These are phyloP conservation scores for Tricholoma saponaceum DNA, from an alignment of 768 basidiomycete species.

Conservation along the genomic window DNA sequence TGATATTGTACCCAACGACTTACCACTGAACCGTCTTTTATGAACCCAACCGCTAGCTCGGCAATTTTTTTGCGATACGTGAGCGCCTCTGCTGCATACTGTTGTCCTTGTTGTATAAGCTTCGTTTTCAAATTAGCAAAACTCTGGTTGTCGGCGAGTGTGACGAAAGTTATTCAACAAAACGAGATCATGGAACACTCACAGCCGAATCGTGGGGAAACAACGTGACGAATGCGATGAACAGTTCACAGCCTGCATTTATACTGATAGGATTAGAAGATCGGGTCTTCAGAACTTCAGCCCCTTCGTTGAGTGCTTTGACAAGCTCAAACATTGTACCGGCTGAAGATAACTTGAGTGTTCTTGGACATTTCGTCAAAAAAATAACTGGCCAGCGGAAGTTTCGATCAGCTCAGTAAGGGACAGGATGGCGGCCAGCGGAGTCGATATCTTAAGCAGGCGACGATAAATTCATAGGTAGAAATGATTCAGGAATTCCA, in stretches of 20 bases:
- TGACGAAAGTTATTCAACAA: conserved; percentile 4
- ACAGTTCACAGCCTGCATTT: conserved; percentile 87
- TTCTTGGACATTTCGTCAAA: conserved; percentile 1
- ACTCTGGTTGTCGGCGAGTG: conserved; percentile 42
- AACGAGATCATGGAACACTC: conserved; percentile 26
- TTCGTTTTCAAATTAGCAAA: conserved; percentile 82
- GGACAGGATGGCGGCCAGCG: conserved; percentile 85
- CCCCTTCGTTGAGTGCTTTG: conserved; percentile 74
- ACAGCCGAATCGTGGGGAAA: conserved; percentile 82
- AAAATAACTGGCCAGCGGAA: conserved; percentile 58
- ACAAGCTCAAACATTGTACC: conserved; percentile 94
- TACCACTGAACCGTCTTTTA: conserved; percentile 92
- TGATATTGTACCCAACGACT: conserved; percentile 14
- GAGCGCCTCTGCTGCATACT: conserved; percentile 74
- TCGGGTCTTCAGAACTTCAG: conserved; percentile 55
- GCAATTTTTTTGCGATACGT: conserved; percentile 90
- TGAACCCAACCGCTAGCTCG: conserved; percentile 83
- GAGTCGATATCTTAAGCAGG: conserved; percentile 60
- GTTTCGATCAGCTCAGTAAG: conserved; percentile 77
- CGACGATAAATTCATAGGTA: not conserved
- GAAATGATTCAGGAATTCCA: not conserved
- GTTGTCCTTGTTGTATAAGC: conserved; percentile 75
- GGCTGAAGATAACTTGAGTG: conserved; percentile 37
- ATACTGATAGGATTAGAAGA: conserved; percentile 78
- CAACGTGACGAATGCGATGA: conserved; percentile 83